Conservation (phyloP, 352 stramenopile species). For the Phytophthora macrochlamydospora region DNA sequence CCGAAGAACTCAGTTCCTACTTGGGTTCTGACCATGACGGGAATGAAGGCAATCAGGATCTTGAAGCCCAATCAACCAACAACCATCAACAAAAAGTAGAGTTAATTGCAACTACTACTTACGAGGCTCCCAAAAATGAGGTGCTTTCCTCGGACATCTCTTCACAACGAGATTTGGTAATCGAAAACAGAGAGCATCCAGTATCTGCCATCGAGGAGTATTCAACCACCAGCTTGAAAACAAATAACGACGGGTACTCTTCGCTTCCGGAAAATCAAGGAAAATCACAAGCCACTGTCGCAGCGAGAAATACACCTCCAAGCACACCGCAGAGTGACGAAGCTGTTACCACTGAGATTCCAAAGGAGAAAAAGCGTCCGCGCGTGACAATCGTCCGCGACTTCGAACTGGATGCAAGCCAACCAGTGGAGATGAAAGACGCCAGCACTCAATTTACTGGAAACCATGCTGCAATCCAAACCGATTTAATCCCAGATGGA, state of each 20-base stretch:
- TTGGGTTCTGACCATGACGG: too few species aligned
- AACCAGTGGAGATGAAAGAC: constrained; percentile 58
- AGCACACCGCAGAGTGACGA: background rate
- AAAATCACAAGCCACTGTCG: background rate
- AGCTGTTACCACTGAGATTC: background rate
- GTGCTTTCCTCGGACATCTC: too few species aligned
- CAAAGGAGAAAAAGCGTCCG: constrained; percentile 2
- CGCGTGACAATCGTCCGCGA: constrained; percentile 61
- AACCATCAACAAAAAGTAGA: too few species aligned
- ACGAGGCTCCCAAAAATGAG: too few species aligned
- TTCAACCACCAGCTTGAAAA: background rate
- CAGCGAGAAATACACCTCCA: background rate
- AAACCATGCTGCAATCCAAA: constrained; percentile 74
- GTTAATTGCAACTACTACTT: too few species aligned
- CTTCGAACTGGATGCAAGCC: constrained; percentile 29
- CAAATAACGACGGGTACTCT: background rate
- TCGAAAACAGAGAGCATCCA: too few species aligned
- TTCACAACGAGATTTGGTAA: too few species aligned
- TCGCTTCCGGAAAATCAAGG: too few species aligned
- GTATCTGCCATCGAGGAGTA: too few species aligned
- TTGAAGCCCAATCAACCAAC: too few species aligned
- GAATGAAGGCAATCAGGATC: too few species aligned
- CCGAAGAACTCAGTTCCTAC: too few species aligned
- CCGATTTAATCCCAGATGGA: constrained; percentile 61
- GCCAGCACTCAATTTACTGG: constrained; percentile 75